phyloP scores from a whole-genome alignment of 2,329 filamentous ascomycete genomes.

The Fonsecaea monophora region DNA sequence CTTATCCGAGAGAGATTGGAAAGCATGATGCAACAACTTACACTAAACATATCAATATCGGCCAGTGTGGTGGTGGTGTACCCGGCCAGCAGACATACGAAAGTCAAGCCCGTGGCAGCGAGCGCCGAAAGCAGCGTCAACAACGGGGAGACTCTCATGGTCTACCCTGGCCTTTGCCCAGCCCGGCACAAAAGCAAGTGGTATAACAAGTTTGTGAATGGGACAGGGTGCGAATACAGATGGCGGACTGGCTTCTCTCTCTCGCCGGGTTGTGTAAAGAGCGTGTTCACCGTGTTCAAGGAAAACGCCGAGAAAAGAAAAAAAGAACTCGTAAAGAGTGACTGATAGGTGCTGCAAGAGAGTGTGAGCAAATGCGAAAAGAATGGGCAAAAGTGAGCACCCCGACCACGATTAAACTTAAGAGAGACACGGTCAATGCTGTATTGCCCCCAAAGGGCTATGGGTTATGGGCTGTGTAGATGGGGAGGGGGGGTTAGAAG shows the following conservation, averaged over 20 bases:
- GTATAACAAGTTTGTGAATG: background rate
- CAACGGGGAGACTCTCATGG: constrained; percentile 12
- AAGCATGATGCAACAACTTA: background rate
- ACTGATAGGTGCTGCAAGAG: background rate
- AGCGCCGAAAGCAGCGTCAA: constrained; percentile 13
- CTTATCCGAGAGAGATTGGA: too few relatives aligned
- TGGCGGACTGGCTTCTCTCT: too few relatives aligned
- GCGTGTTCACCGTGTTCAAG: background rate
- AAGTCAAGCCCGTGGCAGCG: constrained; percentile 5
- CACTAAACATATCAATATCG: constrained; percentile 13
- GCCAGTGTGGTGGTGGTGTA: constrained; percentile 13
- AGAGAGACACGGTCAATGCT: background rate
- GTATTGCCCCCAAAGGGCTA: too few relatives aligned
- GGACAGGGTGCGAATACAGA: background rate
- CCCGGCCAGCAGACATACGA: constrained; percentile 7
- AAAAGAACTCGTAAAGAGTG: background rate
- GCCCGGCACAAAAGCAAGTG: too few relatives aligned
- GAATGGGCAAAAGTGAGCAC: background rate
- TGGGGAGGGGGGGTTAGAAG: background rate
- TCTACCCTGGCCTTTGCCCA: background rate
- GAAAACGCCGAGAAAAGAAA: background rate
- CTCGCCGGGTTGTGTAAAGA: background rate
- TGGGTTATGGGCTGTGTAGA: background rate
- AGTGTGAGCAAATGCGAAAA: background rate
- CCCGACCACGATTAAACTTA: background rate